Conservation (phyloP, 768 basidiomycete species). For the Lepiota venenata region DNA sequence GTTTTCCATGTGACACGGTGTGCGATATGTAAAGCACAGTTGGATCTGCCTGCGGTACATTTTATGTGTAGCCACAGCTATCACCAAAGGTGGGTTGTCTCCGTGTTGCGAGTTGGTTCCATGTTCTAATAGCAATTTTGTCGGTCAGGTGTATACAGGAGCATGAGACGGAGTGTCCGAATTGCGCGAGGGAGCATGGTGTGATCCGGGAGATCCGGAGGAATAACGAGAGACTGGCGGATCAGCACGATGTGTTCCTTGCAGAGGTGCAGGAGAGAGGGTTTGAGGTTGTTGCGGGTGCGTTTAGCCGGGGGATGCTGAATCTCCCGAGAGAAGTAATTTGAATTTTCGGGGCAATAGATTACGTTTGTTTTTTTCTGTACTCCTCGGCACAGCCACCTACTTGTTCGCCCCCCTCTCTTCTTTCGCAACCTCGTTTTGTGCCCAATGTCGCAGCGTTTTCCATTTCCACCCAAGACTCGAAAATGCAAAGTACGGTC, state of each 20-base stretch:
- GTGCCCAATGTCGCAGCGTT: background rate
- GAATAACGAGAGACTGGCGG: constrained; percentile 81
- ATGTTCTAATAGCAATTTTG: background rate
- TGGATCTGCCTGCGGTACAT: constrained; percentile 91
- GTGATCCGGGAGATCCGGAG: constrained; percentile 86
- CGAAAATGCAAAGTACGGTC: constrained; percentile 8
- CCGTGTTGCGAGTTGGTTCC: background rate
- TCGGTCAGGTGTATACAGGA: constrained; percentile 76
- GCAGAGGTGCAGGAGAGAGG: constrained; percentile 73
- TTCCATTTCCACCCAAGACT: constrained; percentile 1
- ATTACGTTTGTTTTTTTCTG: background rate
- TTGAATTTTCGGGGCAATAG: constrained; percentile 5
- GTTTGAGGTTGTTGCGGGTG: constrained; percentile 67
- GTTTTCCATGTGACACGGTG: constrained; percentile 96
- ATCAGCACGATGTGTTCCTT: constrained; percentile 79
- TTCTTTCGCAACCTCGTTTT: background rate
- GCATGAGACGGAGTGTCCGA: constrained; percentile 86
- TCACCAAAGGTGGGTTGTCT: constrained; percentile 73
- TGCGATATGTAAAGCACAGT: constrained; percentile 81
- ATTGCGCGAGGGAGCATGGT: constrained; percentile 82
- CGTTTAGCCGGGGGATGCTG: constrained; percentile 66
- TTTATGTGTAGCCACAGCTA: constrained; percentile 99
- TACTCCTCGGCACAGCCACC: constrained; percentile 2
- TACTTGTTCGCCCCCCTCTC: background rate
- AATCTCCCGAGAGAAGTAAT: constrained; percentile 36